Evolutionary conservation across 768 basidiomycete genomes (phyloP).

Genomic region (Psilocybe sp.): DNA sequence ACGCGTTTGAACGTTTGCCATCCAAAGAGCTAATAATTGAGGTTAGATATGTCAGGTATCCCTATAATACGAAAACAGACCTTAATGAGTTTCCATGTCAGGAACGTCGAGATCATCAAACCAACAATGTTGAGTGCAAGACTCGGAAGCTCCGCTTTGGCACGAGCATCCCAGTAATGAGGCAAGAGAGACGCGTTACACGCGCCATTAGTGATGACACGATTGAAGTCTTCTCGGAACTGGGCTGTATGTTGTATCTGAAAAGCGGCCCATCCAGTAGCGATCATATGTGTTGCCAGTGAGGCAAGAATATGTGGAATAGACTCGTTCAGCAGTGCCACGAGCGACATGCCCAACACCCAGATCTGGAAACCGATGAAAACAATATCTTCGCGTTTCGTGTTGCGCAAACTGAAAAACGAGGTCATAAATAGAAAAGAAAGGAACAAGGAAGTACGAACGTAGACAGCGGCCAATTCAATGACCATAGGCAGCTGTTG

Average conservation of each 20-base stretch:
- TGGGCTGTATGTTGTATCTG: slow-evolving; percentile 59
- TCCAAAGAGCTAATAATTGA: slow-evolving; percentile 53
- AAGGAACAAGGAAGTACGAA: slow-evolving; percentile 31
- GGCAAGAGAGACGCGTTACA: slow-evolving; percentile 59
- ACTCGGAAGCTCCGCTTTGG: slow-evolving; percentile 59
- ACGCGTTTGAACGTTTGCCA: slow-evolving; percentile 90
- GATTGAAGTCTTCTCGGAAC: slow-evolving; percentile 56
- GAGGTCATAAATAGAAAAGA: slow-evolving; percentile 1
- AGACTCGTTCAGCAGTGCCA: slow-evolving; percentile 72
- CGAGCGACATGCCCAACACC: slow-evolving; percentile 75
- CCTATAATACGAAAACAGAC: slow-evolving; percentile 28
- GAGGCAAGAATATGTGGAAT: slow-evolving; percentile 79
- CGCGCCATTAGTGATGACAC: slow-evolving; percentile 60
- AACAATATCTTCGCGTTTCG: slow-evolving; percentile 73
- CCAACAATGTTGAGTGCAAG: slow-evolving; percentile 61
- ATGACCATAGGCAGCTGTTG: slow-evolving; percentile 50
- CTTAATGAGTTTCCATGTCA: slow-evolving; percentile 76
- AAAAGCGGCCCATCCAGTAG: slow-evolving; percentile 70
- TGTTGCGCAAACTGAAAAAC: slow-evolving; percentile 55
- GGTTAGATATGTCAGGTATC: neutral
- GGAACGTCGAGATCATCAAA: slow-evolving; percentile 55
- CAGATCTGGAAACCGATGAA: slow-evolving; percentile 80
- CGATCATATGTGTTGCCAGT: slow-evolving; percentile 68
- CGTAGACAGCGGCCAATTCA: slow-evolving; percentile 72
- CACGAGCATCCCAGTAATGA: slow-evolving; percentile 61